These are phyloP conservation scores for Bipolaris gigantea DNA, from an alignment of 2,329 filamentous ascomycete species.

Conservation along the genomic window DNA sequence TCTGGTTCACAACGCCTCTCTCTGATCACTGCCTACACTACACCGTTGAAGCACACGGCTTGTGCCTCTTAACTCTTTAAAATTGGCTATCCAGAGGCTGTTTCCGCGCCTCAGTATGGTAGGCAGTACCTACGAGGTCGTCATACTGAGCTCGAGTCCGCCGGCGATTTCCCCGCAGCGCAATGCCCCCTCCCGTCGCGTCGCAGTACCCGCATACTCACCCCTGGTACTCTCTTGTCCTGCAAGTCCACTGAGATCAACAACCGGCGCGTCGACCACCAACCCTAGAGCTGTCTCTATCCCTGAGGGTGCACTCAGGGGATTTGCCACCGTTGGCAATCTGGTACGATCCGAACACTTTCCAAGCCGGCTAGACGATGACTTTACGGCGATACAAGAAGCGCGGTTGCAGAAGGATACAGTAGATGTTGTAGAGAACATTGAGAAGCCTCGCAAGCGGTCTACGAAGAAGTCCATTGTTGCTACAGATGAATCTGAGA, in stretches of 20 bases:
- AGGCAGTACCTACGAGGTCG: constrained; percentile 29
- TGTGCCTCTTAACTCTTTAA: background rate
- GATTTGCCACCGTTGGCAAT: constrained; percentile 41
- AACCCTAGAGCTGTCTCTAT: constrained; percentile 32
- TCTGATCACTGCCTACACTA: background rate
- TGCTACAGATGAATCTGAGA: constrained; percentile 12
- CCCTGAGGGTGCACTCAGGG: constrained; percentile 29
- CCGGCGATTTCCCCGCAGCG: constrained; percentile 28
- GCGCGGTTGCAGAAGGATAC: constrained; percentile 7
- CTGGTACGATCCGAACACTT: constrained; percentile 38
- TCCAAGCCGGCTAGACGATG: constrained; percentile 20
- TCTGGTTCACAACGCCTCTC: constrained; percentile 1
- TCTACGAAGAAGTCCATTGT: constrained; percentile 12
- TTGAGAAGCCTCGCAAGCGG: constrained; percentile 25
- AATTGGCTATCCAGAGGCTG: constrained; percentile 11
- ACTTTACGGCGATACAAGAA: constrained; percentile 5
- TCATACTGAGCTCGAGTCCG: constrained; percentile 40
- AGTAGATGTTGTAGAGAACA: background rate
- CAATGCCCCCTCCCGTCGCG: constrained; percentile 32
- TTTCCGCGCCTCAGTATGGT: constrained; percentile 27
- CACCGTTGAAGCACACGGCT: constrained; percentile 5
- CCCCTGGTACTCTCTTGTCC: constrained; percentile 29
- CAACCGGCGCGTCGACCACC: constrained; percentile 30
- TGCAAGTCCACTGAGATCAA: constrained; percentile 17
- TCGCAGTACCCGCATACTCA: constrained; percentile 30